phyloP scores from a whole-genome alignment of 305 asterid genomes.

The Solanum hybrid region DNA sequence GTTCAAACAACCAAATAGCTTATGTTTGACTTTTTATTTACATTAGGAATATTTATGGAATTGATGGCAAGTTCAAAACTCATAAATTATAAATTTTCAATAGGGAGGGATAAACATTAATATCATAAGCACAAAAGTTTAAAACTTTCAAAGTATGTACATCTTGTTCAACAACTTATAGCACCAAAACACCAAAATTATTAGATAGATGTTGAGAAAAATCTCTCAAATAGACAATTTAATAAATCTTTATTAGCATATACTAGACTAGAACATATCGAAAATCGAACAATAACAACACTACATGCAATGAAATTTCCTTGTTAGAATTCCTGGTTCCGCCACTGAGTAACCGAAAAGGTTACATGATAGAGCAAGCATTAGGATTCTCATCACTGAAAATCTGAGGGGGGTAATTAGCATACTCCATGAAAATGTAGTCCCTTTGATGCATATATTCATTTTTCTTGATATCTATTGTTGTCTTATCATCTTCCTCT shows the following conservation, averaged over 20 bases:
- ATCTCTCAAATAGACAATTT: conserved; percentile 2
- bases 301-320: background rate
- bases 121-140: background rate
- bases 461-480: conserved; percentile 43
- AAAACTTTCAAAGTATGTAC: background rate
- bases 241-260: background rate
- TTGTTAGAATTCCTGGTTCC: background rate
- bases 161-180: background rate
- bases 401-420: conserved; percentile 52
- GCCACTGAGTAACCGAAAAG: background rate
- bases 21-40: background rate
- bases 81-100: background rate
- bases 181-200: background rate
- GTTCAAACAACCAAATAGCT: background rate
- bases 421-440: conserved; percentile 49
- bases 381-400: conserved; percentile 90
- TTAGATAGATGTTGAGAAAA: background rate
- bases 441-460: conserved; percentile 53
- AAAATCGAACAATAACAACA: background rate
- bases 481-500: conserved; percentile 9
- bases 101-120: background rate
- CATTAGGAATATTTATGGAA: background rate
- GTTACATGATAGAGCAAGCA: conserved; percentile 69
- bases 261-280: background rate
- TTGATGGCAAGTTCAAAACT: background rate